Conservation (phyloP, 768 basidiomycete species). For the Daedalea quercina region DNA sequence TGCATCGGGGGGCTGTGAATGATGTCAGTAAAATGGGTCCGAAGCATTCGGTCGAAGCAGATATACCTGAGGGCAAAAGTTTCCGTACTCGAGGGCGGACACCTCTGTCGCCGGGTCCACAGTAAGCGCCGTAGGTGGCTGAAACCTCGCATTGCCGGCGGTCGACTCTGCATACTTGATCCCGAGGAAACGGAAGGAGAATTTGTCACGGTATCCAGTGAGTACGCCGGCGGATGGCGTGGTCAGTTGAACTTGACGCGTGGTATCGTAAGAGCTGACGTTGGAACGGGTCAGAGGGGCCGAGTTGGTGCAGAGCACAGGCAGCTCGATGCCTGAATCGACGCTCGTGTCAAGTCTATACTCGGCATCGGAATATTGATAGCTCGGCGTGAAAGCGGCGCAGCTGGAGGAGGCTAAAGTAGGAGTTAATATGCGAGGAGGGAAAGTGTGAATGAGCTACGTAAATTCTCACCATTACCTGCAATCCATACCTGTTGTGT, state of each 20-base stretch:
- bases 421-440: too few relatives aligned
- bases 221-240: slow-evolving; percentile 4
- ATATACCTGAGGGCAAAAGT: slow-evolving; percentile 6
- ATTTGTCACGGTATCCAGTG: slow-evolving; percentile 8
- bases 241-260: slow-evolving; percentile 3
- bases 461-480: background rate
- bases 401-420: background rate
- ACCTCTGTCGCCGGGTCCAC: background rate
- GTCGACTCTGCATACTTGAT: slow-evolving; percentile 5
- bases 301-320: slow-evolving; percentile 9
- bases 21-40: background rate
- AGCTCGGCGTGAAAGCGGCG: slow-evolving; percentile 1
- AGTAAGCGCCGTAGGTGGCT: background rate
- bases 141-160: slow-evolving; percentile 1
- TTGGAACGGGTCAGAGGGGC: slow-evolving; percentile 8
- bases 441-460: too few relatives aligned
- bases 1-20: slow-evolving; percentile 3
- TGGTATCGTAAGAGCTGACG: slow-evolving; percentile 7
- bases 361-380: background rate
- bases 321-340: background rate
- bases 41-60: background rate
- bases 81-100: slow-evolving; percentile 3
- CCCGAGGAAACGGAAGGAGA: slow-evolving; percentile 7
- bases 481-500: background rate
- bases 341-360: background rate